Evolutionary conservation across 2,329 filamentous ascomycete genomes (phyloP).

Genomic region (Diplodia intermedia): DNA sequence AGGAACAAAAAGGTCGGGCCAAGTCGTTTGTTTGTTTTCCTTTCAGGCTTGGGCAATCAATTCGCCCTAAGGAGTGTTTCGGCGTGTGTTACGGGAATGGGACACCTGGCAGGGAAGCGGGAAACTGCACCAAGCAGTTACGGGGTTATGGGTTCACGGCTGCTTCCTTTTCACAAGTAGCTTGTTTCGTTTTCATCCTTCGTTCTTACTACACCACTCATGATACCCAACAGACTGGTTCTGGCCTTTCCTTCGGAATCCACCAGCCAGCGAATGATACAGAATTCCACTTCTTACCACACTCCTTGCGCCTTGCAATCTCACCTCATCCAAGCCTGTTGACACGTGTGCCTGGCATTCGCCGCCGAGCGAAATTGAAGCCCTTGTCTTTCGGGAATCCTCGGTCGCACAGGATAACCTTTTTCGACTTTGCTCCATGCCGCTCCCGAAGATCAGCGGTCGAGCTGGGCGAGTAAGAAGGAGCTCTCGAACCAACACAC

Average conservation of each 20-base stretch:
- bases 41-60: constrained; percentile 1
- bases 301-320: neutral
- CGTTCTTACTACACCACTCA: constrained; percentile 10
- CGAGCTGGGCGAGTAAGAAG: neutral
- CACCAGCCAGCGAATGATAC: constrained; percentile 7
- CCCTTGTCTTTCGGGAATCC: neutral
- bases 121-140: neutral
- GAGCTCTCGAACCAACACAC: neutral
- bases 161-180: neutral
- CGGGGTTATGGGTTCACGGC: neutral
- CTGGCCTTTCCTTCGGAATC: constrained; percentile 10
- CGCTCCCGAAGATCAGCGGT: constrained; percentile 4
- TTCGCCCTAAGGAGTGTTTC: neutral
- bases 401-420: constrained; percentile 2
- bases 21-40: constrained; percentile 14
- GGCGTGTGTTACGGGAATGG: constrained; percentile 18
- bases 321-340: constrained; percentile 23
- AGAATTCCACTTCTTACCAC: neutral
- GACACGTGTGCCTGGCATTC: constrained; percentile 11
- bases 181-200: neutral
- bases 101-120: constrained; percentile 6
- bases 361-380: neutral
- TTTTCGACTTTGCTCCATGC: neutral
- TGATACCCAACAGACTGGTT: constrained; percentile 28
- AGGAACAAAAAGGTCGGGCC: constrained; percentile 15